Percentiles rank a stretch among this genome's conserved stretches.
These are phyloP conservation scores for Neofusicoccum umdonicola DNA, from an alignment of 2,329 filamentous ascomycete genomes.

Conservation along the genomic window DNA sequence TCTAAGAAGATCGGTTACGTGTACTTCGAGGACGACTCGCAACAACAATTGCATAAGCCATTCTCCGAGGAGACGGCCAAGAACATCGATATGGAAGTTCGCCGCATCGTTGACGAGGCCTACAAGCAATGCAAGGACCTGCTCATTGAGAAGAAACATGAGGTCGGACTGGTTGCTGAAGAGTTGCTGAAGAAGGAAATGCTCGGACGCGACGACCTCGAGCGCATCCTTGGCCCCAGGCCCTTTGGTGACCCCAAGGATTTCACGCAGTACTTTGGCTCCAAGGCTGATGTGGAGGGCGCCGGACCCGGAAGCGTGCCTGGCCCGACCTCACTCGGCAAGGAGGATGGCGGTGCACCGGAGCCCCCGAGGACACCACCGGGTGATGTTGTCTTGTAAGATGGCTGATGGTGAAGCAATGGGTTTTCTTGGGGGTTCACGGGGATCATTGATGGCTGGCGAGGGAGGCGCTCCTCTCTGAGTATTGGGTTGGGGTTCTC, in stretches of 20 bases:
- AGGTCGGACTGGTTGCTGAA: conserved; percentile 87
- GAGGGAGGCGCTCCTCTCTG: too few relatives aligned
- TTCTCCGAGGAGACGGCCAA: conserved; percentile 94
- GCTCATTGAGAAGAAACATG: conserved; percentile 78
- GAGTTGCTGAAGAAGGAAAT: conserved; percentile 92
- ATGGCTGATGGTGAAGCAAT: not conserved
- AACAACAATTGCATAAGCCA: conserved; percentile 84
- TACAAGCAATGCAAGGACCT: conserved; percentile 88
- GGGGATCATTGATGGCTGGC: too few relatives aligned
- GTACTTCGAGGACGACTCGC: conserved; percentile 80
- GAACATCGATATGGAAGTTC: conserved; percentile 87
- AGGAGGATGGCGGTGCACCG: conserved; percentile 13
- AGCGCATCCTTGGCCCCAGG: conserved; percentile 78
- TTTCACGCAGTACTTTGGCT: conserved; percentile 86
- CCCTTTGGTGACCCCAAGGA: conserved; percentile 84
- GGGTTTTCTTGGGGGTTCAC: not conserved
- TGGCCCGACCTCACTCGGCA: not conserved
- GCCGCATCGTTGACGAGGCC: conserved; percentile 85
- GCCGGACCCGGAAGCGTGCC: not conserved
- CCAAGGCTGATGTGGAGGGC: conserved; percentile 31
- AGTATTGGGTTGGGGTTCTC: too few relatives aligned
- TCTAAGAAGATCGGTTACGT: conserved; percentile 89
- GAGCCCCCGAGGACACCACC: conserved; percentile 5
- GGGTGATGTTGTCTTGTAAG: not conserved
- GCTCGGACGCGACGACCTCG: conserved; percentile 85